Evolutionary conservation across 2,329 filamentous ascomycete genomes (phyloP).

Genomic region (Penicillium griseofulvum): DNA sequence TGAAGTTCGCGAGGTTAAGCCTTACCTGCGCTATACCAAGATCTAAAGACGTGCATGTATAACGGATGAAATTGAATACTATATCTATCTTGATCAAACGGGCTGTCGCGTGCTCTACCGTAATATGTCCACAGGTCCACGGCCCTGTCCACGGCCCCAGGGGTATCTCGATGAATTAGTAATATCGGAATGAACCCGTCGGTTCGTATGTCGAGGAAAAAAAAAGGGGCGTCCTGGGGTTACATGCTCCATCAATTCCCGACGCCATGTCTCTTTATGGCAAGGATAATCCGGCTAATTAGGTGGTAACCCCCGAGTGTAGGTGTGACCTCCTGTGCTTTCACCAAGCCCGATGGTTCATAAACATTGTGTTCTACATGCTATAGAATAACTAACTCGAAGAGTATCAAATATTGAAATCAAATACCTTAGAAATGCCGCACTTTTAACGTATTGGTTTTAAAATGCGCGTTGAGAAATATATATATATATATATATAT

Average conservation of each 20-base stretch:
- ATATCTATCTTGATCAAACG: neutral
- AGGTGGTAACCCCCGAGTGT: neutral
- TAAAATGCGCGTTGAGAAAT: no score
- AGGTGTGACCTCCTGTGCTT: no score
- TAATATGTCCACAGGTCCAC: no score
- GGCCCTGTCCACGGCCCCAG: no score
- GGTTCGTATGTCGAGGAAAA: neutral
- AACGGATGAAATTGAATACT: neutral
- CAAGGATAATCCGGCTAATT: slow-evolving; percentile 13
- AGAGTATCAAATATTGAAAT: no score
- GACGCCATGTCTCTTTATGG: slow-evolving; percentile 10
- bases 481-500: no score
- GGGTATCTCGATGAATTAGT: neutral
- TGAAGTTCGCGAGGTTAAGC: slow-evolving; percentile 62
- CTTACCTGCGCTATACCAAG: slow-evolving; percentile 32
- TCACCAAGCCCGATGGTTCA: no score
- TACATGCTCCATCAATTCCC: slow-evolving; percentile 10
- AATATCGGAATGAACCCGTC: neutral
- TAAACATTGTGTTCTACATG: no score
- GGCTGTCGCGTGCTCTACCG: neutral
- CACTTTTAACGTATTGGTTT: no score
- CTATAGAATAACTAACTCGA: no score
- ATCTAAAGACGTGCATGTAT: slow-evolving; percentile 5
- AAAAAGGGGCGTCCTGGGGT: slow-evolving; percentile 2
- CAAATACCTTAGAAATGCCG: no score